Percentiles rank a stretch among this genome's conserved stretches.
Conservation (phyloP, 495 filamentous ascomycete species). For the Sordaria brevicollis region DNA sequence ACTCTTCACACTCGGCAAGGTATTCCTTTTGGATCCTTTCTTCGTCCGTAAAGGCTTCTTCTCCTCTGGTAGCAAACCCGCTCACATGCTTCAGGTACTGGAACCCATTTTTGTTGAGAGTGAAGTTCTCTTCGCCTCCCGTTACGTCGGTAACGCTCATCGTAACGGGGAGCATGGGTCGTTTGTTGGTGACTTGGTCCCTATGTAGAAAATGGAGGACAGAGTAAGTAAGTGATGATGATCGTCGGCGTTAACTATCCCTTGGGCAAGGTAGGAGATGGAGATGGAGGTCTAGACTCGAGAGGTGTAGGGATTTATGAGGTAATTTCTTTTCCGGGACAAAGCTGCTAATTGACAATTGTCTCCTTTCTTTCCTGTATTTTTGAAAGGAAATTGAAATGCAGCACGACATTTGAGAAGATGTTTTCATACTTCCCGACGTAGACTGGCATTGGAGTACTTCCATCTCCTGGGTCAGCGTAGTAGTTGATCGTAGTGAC, state of each 20-base stretch:
- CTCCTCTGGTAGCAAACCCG: neutral
- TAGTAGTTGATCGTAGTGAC: constrained; percentile 48
- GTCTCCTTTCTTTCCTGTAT: neutral
- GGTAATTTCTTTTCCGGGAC: no score
- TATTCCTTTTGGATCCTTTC: constrained; percentile 44
- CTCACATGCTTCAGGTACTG: constrained; percentile 18
- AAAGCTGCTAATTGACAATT: neutral
- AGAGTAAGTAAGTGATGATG: neutral
- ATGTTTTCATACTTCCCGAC: constrained; percentile 25
- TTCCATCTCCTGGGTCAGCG: constrained; percentile 48
- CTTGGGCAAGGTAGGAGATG: neutral
- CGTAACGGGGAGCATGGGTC: constrained; percentile 28
- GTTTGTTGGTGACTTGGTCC: constrained; percentile 27
- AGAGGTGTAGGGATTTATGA: neutral
- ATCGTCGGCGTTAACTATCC: neutral
- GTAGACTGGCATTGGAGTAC: constrained; percentile 38
- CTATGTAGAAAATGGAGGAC: neutral
- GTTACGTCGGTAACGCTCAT: constrained; percentile 29
- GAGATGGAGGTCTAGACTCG: neutral
- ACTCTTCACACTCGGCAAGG: constrained; percentile 50
- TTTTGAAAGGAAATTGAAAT: neutral
- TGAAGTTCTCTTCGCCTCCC: constrained; percentile 20
- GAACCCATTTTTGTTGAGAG: constrained; percentile 31
- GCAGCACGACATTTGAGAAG: neutral
- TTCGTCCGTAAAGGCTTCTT: constrained; percentile 10